A percentile compares a stretch with the other conserved stretches of the same genome.
These are phyloP conservation scores for Colletotrichum sp. DNA, from an alignment of 2,329 filamentous ascomycete genomes.

Conservation along the genomic window DNA sequence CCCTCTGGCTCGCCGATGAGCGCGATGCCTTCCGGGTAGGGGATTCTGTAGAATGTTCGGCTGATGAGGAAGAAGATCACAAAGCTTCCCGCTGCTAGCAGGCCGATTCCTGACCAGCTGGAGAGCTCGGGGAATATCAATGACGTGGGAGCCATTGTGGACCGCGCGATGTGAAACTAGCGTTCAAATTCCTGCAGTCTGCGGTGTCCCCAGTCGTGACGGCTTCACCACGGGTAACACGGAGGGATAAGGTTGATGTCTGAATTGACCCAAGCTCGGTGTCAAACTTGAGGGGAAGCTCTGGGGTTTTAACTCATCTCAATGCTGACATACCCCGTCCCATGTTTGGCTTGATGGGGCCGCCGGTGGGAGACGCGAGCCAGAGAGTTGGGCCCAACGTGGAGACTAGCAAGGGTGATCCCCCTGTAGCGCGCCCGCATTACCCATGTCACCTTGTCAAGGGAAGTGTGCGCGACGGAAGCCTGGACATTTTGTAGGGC, in stretches of 20 bases:
- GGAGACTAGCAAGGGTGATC: neutral
- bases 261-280: neutral
- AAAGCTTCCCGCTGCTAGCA: neutral
- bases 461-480: neutral
- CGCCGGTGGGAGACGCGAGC: neutral
- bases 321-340: neutral
- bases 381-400: neutral
- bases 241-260: neutral
- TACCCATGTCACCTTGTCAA: neutral
- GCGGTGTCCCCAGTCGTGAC: neutral
- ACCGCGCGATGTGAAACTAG: neutral
- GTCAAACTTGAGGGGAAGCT: neutral
- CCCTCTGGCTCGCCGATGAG: slow-evolving; percentile 29
- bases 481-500: neutral
- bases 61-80: slow-evolving; percentile 25
- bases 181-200: too few relatives aligned
- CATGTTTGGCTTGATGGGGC: neutral
- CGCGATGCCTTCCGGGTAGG: slow-evolving; percentile 29
- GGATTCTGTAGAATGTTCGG: slow-evolving; percentile 19
- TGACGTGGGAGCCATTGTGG: neutral
- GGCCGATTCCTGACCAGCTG: neutral
- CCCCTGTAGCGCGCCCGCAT: neutral
- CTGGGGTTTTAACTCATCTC: neutral
- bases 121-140: neutral
- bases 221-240: neutral